Conservation (phyloP, 2,329 filamentous ascomycete species). For the Claviceps lovelessii region DNA sequence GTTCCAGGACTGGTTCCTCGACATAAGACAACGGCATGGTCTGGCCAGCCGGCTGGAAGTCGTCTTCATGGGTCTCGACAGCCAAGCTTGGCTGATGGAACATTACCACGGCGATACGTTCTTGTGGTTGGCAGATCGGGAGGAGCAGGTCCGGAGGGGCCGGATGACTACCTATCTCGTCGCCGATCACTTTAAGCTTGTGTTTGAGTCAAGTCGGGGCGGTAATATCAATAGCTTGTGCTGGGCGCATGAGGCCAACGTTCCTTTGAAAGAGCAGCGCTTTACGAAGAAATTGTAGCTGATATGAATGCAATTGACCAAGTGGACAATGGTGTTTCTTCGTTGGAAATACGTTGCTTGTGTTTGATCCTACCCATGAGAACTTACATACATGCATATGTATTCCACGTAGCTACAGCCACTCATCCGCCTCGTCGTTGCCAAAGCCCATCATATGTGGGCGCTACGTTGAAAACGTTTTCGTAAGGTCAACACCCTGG, state of each 20-base stretch:
- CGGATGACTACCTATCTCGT: neutral
- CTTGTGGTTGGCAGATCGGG: neutral
- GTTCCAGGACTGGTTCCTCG: neutral
- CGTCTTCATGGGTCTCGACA: neutral
- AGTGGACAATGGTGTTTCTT: no score
- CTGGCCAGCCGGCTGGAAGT: neutral
- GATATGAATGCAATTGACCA: no score
- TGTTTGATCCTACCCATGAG: no score
- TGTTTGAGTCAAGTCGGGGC: neutral
- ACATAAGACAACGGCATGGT: neutral
- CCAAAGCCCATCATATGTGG: no score
- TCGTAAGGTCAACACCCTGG: no score
- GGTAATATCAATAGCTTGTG: neutral
- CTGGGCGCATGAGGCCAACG: neutral
- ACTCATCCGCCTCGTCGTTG: no score
- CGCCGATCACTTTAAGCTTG: neutral
- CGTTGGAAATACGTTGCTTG: no score
- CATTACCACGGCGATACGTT: neutral
- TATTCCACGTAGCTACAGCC: no score
- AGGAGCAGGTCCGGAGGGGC: neutral
- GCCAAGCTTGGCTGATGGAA: neutral
- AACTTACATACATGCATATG: no score
- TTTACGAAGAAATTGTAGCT: neutral
- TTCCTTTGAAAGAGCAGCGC: neutral
- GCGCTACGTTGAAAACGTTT: no score